A percentile compares a stretch with the other conserved stretches of the same genome.
These are phyloP conservation scores for Torulaspora pretoriensis DNA, from an alignment of 1,139 yeast species.

Conservation along the genomic window DNA sequence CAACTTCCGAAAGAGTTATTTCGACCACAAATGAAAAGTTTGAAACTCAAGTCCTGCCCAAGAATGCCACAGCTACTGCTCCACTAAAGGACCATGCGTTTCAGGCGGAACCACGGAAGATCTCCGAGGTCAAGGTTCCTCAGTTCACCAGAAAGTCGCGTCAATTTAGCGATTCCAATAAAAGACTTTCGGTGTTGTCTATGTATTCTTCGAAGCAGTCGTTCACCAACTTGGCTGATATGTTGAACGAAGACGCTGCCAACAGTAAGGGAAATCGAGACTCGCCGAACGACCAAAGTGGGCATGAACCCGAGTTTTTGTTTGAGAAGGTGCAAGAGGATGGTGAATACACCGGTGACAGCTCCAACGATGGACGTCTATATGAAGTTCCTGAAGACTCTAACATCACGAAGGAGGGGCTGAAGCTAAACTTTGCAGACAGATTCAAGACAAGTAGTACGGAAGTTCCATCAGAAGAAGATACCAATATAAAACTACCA, in stretches of 20 bases:
- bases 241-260: slow-evolving; percentile 40
- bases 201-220: slow-evolving; percentile 66
- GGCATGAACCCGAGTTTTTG: slow-evolving; percentile 29
- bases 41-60: slow-evolving; percentile 25
- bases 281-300: slow-evolving; percentile 21
- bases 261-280: slow-evolving; percentile 12
- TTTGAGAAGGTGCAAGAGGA: slow-evolving; percentile 34
- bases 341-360: slow-evolving; percentile 34
- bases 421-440: slow-evolving; percentile 32
- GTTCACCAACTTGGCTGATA: slow-evolving; percentile 55
- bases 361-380: slow-evolving; percentile 34
- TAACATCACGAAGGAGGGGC: slow-evolving; percentile 11
- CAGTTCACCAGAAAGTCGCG: slow-evolving; percentile 66
- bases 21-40: slow-evolving; percentile 18
- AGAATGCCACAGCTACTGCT: slow-evolving; percentile 27
- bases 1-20: slow-evolving; percentile 14
- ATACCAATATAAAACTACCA: slow-evolving; percentile 30
- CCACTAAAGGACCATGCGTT: slow-evolving; percentile 27
- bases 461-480: slow-evolving; percentile 13
- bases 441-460: slow-evolving; percentile 21
- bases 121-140: slow-evolving; percentile 63
- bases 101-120: slow-evolving; percentile 40
- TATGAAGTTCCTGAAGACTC: slow-evolving; percentile 18
- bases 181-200: slow-evolving; percentile 64
- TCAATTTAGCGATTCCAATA: slow-evolving; percentile 56